These are phyloP conservation scores for Trypanosoma congolense DNA, from an alignment of 208 protist species.

Conservation along the genomic window DNA sequence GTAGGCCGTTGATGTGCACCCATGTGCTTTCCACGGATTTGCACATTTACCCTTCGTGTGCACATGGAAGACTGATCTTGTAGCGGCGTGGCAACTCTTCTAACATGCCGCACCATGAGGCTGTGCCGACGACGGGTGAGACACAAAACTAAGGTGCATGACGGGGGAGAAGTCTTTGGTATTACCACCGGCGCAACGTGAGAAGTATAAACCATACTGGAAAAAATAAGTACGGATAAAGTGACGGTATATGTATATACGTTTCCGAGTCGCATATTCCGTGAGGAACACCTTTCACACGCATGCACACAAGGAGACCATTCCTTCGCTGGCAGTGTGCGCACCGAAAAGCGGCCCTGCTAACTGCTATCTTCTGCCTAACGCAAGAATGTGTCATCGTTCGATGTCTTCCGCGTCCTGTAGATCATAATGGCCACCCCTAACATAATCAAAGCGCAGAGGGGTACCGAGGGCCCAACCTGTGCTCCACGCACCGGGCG, in stretches of 20 bases:
- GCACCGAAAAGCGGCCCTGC: background rate
- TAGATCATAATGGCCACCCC: constrained; percentile 14
- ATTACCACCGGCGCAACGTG: too few species aligned
- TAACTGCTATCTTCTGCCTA: background rate
- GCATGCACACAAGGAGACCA: background rate
- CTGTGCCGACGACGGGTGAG: too few species aligned
- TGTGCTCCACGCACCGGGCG: constrained; percentile 31
- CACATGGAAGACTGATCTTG: too few species aligned
- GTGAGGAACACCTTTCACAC: background rate
- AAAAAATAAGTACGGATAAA: constrained; percentile 7
- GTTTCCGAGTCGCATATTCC: background rate
- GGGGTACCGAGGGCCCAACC: constrained; percentile 29
- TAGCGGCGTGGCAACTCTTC: too few species aligned
- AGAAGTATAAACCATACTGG: too few species aligned
- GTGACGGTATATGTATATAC: background rate
- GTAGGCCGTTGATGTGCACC: too few species aligned
- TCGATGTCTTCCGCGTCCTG: constrained; percentile 12
- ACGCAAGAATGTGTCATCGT: constrained; percentile 39
- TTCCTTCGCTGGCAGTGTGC: too few species aligned
- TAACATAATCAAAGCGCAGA: constrained; percentile 14
- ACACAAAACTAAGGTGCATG: too few species aligned
- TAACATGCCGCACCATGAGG: too few species aligned
- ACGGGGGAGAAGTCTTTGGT: too few species aligned
- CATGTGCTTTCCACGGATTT: too few species aligned
- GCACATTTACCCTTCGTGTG: too few species aligned